Evolutionary conservation across 805 yeast species (phyloP), one percentile per base, ranked within the genome.

Genomic region (Torulaspora maleeae): DNA sequence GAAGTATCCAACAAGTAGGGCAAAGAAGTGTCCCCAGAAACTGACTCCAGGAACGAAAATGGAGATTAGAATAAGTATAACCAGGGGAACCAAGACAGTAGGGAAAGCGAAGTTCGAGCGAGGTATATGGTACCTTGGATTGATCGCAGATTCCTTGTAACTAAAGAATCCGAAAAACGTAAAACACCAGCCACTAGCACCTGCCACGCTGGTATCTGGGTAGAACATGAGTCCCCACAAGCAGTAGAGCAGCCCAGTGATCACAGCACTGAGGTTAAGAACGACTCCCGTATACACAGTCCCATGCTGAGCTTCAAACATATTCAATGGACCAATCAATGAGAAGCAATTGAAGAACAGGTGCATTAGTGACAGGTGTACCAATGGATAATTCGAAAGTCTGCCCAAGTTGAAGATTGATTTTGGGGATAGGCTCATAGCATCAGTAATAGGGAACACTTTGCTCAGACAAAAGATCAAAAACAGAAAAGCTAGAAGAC

Each of bases 211-310:
- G 1, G 75, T 67, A 3, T 70, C 57, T 9, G 85, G 83, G 48
- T 70, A 79, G 12, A 83, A 67, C 0, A 67, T 33, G 3, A 58
- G 50, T 1, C 72, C 71, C 4, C 78, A 59, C 6, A 77, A 20
- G 53, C 83, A 75, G 64, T 76, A 83, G 36, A 78, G 75, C 32
- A 86, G 57, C 3, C 84, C 96, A 2, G 91, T 75, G 3, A 78
- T 63, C 1, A 83, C 80, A 1, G 95, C 86, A 39, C 83, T 64
- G 20, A 85, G 58, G 61, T 87, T 88, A 45, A 89, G 69, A 12
- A 88, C 81, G 37, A 89, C 71, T 3, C 95, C 96, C 3, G 95
- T 84, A 63, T 86, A 79, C 2, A 88, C 83, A 0, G 97, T 87
- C 5, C 96, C 97, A 57, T 86, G 83, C 17, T 66, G 61, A 45